These are phyloP conservation scores for Ciborinia camelliae DNA, from an alignment of 2,329 filamentous ascomycete genomes.

Conservation along the genomic window DNA sequence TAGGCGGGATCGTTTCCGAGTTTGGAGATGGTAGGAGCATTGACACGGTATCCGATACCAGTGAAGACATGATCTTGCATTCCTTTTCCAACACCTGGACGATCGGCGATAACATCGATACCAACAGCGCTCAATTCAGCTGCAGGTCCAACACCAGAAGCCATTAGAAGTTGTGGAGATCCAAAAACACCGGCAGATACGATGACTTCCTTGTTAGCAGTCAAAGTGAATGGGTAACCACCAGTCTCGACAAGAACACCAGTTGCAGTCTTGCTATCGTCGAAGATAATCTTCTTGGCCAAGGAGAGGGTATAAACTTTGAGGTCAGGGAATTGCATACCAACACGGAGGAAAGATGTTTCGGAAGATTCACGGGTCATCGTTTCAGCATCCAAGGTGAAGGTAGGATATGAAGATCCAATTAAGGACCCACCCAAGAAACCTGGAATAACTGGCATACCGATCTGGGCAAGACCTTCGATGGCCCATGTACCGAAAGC, in stretches of 20 bases:
- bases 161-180: slow-evolving; percentile 48
- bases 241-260: slow-evolving; percentile 40
- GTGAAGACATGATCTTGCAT: slow-evolving; percentile 42
- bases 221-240: slow-evolving; percentile 13
- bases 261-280: slow-evolving; percentile 40
- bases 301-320: slow-evolving; percentile 42
- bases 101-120: slow-evolving; percentile 45
- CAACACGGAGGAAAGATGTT: slow-evolving; percentile 38
- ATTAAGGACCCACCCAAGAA: slow-evolving; percentile 43
- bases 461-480: slow-evolving; percentile 41
- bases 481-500: slow-evolving; percentile 32
- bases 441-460: slow-evolving; percentile 36
- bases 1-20: slow-evolving; percentile 1
- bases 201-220: slow-evolving; percentile 36
- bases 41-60: slow-evolving; percentile 18
- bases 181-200: slow-evolving; percentile 48
- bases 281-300: slow-evolving; percentile 46
- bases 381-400: slow-evolving; percentile 35
- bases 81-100: slow-evolving; percentile 49
- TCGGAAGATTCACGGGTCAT: slow-evolving; percentile 39
- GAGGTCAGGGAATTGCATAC: slow-evolving; percentile 27
- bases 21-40: slow-evolving; percentile 12
- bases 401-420: slow-evolving; percentile 39
- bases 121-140: slow-evolving; percentile 42
- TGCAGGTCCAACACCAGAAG: slow-evolving; percentile 45